A percentile compares a stretch with the other conserved stretches of the same genome.
These are phyloP conservation scores for Lophiostoma macrostomum DNA, from an alignment of 495 filamentous ascomycete species.

Conservation along the genomic window DNA sequence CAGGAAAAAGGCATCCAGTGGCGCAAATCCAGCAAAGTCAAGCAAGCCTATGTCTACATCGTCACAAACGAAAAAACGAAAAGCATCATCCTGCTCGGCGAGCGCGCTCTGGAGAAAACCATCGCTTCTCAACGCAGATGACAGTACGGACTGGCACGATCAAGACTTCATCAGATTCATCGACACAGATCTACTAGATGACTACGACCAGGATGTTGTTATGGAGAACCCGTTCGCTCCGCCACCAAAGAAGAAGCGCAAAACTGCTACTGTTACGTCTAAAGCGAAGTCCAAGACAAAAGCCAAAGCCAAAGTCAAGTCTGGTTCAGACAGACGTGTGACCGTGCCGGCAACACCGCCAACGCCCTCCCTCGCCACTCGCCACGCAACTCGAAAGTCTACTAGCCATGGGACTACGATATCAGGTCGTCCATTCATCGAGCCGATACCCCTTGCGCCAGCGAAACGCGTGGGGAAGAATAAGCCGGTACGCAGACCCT, in stretches of 20 bases:
- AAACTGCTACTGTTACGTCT: no score
- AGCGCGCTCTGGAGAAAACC: no score
- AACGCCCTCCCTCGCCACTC: background rate
- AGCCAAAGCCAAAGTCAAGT: conserved; percentile 1
- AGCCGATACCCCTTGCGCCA: conserved; percentile 10
- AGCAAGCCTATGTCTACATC: no score
- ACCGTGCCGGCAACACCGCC: background rate
- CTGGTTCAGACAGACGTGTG: no score
- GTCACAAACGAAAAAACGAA: no score
- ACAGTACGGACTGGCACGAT: background rate
- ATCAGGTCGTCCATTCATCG: background rate
- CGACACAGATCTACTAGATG: background rate
- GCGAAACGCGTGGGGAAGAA: background rate
- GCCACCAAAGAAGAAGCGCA: background rate
- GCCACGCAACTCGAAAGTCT: background rate
- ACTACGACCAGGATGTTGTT: background rate
- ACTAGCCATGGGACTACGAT: background rate
- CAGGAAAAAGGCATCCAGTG: no score
- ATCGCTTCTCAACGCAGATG: background rate
- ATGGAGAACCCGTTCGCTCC: background rate
- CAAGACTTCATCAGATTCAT: background rate
- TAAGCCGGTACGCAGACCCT: background rate
- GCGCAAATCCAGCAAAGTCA: no score
- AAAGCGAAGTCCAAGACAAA: no score
- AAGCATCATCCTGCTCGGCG: no score